Conservation (phyloP, 2,329 filamentous ascomycete genomes). For the Calycina herbarum region DNA sequence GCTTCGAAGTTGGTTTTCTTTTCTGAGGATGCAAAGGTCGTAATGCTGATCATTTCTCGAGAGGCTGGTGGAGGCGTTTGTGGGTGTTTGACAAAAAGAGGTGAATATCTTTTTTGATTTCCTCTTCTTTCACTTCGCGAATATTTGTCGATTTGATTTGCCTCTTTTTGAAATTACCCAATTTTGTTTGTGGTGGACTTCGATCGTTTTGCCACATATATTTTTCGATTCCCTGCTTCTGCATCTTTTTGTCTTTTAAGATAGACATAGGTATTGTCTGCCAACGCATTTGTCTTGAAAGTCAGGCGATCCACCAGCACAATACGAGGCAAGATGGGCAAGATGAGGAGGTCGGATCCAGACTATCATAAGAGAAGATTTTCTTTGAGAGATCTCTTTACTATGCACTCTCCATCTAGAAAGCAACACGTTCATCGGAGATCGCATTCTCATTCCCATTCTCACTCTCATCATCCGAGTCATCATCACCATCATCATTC, state of each 20-base stretch:
- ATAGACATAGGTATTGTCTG: not conserved
- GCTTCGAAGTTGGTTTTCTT: not conserved
- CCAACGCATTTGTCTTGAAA: not conserved
- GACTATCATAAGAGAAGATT: constrained; percentile 5
- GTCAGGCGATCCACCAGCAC: not conserved
- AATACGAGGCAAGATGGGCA: not conserved
- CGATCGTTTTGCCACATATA: not conserved
- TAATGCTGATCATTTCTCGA: not conserved
- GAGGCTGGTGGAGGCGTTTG: not conserved
- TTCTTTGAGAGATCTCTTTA: constrained; percentile 10
- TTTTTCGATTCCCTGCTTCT: not conserved
- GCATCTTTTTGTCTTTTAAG: not conserved
- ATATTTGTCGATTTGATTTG: not conserved
- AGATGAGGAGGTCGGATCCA: not conserved
- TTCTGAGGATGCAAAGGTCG: not conserved
- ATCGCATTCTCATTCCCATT: constrained; percentile 1
- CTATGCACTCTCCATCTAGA: constrained; percentile 2
- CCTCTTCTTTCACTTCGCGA: not conserved
- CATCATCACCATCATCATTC: not conserved
- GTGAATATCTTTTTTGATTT: not conserved
- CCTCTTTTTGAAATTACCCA: not conserved
- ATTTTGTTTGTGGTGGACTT: constrained; percentile 3
- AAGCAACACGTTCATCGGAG: constrained; percentile 11
- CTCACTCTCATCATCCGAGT: constrained; percentile 2
- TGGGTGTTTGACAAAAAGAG: not conserved